A percentile compares a stretch with the other conserved stretches of the same genome.
Evolutionary conservation across 441 rosid genomes (phyloP).

Genomic region (Rhodomyrtus psidioides): DNA sequence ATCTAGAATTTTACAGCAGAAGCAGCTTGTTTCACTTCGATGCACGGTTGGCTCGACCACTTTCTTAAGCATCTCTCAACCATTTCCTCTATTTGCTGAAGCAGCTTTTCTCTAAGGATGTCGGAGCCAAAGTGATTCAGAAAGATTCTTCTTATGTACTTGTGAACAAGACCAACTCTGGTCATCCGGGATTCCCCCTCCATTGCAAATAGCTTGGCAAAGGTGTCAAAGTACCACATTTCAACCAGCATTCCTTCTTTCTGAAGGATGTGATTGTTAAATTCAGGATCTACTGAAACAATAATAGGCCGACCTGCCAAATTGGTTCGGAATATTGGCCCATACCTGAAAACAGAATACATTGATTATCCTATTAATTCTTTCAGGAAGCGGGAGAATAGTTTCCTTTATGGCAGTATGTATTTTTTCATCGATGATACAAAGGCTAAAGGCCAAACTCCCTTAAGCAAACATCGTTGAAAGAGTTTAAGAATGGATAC

Average conservation of each 20-base stretch:
- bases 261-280: conserved; percentile 19
- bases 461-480: not conserved
- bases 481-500: not conserved
- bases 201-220: conserved; percentile 14
- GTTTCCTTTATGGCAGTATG: not conserved
- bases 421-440: too few species aligned
- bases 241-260: conserved; percentile 27
- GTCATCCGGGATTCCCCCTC: conserved; percentile 7
- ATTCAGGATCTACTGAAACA: conserved; percentile 29
- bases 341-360: conserved; percentile 18
- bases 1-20: not conserved
- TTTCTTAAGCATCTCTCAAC: not conserved
- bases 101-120: not conserved
- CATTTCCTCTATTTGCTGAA: not conserved
- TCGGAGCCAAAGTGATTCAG: not conserved
- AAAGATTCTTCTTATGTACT: not conserved
- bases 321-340: conserved; percentile 35
- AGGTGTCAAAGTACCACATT: conserved; percentile 19
- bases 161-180: not conserved
- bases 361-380: not conserved
- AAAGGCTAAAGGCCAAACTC: not conserved
- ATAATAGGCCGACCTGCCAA: conserved; percentile 23
- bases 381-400: not conserved
- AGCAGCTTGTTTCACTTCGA: not conserved
- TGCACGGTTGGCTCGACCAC: not conserved